Evolutionary conservation across 495 filamentous ascomycete species (phyloP), one percentile per base, ranked within the genome.

Genomic region (Hypoxylon cercidicola): DNA sequence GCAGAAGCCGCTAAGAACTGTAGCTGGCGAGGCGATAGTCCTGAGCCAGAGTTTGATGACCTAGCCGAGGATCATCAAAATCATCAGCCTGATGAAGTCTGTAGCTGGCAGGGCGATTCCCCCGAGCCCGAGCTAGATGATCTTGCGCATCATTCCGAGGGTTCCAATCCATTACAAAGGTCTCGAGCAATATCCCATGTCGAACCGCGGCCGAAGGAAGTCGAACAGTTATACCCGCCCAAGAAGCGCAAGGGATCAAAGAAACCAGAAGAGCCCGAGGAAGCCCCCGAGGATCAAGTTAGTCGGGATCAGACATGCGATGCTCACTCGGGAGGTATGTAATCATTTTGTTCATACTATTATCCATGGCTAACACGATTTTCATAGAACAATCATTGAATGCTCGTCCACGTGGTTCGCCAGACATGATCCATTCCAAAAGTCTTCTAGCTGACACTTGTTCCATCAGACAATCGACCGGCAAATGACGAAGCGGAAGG

Each of bases 81-180:
- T 52, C 34, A 13, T 16, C 20, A n/a, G 18, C 51, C 54, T 7
- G 55, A 35, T 39, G 64, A 62, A 5, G 45, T 44, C 16, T 71
- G 68, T 55, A 54, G 55, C 44, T 69, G 71, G 71, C 61, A 37
- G 11, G 71, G 64, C 11, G 68, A 73, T 43, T 47, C 71, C 37
- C 58, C 68, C 20, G 71, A 73, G 9, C 71, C 68, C 18, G 68
- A 71, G 49, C 43, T 71, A 13, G 71, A 71, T 15, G 64, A 71
- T 23, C 68, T 69, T 9, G 64, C 64, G 4, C 61, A 66, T 11
- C 32, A 51, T 46, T 30, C 30, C n/a, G 34, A 52, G 23, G 53
- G 45, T 10, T 54, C 48, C 23, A 44, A 56, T 35, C 15, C 65
- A 34, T 60, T 53, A 15, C 62, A 60, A 20, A 60, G 41, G 12